phyloP scores from a whole-genome alignment of 148 eudicot species.

The Silene uniflora region DNA sequence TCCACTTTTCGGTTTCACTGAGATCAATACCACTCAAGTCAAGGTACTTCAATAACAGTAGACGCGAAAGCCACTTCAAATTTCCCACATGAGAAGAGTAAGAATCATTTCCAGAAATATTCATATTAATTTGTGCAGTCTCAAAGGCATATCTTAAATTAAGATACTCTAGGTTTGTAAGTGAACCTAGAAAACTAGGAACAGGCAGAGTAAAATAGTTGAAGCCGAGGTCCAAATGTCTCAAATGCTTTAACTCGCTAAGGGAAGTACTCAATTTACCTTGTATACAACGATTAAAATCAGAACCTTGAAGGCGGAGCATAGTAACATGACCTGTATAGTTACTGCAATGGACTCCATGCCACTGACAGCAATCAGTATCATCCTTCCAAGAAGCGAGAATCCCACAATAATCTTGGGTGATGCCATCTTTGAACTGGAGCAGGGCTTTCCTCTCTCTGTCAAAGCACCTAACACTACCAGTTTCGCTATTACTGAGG shows the following conservation, averaged over 20 bases:
- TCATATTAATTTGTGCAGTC: too few species aligned
- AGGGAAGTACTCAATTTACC: constrained; percentile 16
- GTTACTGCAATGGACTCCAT: too few species aligned
- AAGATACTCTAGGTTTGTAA: background rate
- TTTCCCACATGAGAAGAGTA: too few species aligned
- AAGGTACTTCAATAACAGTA: background rate
- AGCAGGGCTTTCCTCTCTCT: too few species aligned
- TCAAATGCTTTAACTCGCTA: constrained; percentile 18
- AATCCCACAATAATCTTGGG: too few species aligned
- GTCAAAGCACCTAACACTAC: too few species aligned
- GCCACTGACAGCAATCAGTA: too few species aligned
- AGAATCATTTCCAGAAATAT: too few species aligned
- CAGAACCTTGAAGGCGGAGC: background rate
- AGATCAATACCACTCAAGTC: constrained; percentile 8
- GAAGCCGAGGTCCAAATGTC: constrained; percentile 5
- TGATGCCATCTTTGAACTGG: too few species aligned
- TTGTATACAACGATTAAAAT: background rate
- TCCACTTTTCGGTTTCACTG: background rate
- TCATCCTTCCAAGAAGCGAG: too few species aligned
- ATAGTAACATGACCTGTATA: too few species aligned
- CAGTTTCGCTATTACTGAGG: too few species aligned
- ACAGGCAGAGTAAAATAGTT: background rate
- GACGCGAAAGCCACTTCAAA: constrained; percentile 12
- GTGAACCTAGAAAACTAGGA: constrained; percentile 12
- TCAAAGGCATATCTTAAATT: background rate